Base-by-base conservation (phyloP, 2,329 filamentous ascomycete genomes). In the Parafenestella ontariensis region DNA sequence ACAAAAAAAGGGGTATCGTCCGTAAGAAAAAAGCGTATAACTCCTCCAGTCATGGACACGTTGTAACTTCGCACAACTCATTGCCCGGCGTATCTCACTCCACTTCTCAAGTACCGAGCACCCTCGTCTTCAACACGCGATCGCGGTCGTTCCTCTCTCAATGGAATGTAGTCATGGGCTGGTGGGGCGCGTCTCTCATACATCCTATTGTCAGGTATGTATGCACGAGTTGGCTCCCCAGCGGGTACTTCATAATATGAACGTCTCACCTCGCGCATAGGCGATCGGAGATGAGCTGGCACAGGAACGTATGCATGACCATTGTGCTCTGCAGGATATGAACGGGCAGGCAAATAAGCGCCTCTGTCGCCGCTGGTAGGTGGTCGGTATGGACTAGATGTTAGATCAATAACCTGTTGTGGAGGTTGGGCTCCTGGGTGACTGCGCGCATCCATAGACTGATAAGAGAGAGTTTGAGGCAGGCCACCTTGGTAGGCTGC, bases 1-100 rank as follows among this genome's bases (percentile, higher is more conserved):
- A 64, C 36, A 59, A 63, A 46, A 52, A 63, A 68, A 63, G 23
- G 65, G 67, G 67, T 70, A 69, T 70, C 64, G 43, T 64, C 59
- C 48, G 49, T 49, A 54, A 46, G 48, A 55, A 62, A 62, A 60
- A 48, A 60, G 40, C 49, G 43, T n/a, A 34, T 26, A 56, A 63
- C 56, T 57, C 46, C 59, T 37, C 41, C 34, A 51, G 33, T 31
- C 45, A 54, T 49, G 49, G 34, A 41, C 41, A 52, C 41, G 39
- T 46, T 46, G 33, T 31, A 46, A 26, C 15, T 59, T 20, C 56
- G 54, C 26, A 62, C 50, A 65, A 46, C 33, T 50, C 31, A 48
- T 61, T 42, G 54, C 46, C 52, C 36, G 44, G 56, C 59, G 54
- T 59, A 61, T 34, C 52, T 55, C 41, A 57, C 41, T 50, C 51